Conservation (phyloP, 345 rosid species). For the Noccaea bulbosa region DNA sequence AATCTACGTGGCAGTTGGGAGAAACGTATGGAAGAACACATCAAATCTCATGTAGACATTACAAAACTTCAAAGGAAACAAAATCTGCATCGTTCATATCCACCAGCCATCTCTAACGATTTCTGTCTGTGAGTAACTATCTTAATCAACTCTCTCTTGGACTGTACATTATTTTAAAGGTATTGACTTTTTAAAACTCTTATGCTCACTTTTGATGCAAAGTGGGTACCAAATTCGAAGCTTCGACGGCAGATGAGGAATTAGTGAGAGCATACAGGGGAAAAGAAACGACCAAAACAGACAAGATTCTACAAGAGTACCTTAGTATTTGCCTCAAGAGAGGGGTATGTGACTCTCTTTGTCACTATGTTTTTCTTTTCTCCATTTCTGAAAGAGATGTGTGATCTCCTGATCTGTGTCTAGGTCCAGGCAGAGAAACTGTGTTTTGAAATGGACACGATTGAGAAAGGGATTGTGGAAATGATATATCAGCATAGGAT, state of each 20-base stretch:
- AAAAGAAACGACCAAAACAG: slow-evolving; percentile 54
- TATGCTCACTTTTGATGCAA: slow-evolving; percentile 21
- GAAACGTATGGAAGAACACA: slow-evolving; percentile 47
- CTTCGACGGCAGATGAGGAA: slow-evolving; percentile 50
- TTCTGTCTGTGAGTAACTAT: slow-evolving; percentile 58
- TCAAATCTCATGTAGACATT: slow-evolving; percentile 62
- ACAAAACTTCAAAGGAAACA: slow-evolving; percentile 60
- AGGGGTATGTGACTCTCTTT: slow-evolving; percentile 56
- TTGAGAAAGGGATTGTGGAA: slow-evolving; percentile 75
- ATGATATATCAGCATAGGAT: slow-evolving; percentile 55
- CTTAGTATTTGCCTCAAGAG: slow-evolving; percentile 50
- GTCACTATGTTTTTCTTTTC: neutral
- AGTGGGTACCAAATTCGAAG: too few relatives aligned
- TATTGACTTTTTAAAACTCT: slow-evolving; percentile 24
- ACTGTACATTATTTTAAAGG: neutral
- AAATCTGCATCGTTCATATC: slow-evolving; percentile 68
- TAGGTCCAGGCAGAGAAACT: slow-evolving; percentile 74
- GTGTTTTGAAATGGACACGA: slow-evolving; percentile 47
- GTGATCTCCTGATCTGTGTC: slow-evolving; percentile 16
- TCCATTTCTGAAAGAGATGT: slow-evolving; percentile 7
- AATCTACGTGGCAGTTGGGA: slow-evolving; percentile 70
- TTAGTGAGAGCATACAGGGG: slow-evolving; percentile 64
- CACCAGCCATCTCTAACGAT: slow-evolving; percentile 67
- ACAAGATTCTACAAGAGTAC: slow-evolving; percentile 54
- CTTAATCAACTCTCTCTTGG: neutral